Percentiles rank a stretch among this genome's conserved stretches.
Evolutionary conservation across 2,329 filamentous ascomycete species (phyloP).

Genomic region (Trichoderma citrinoviride): DNA sequence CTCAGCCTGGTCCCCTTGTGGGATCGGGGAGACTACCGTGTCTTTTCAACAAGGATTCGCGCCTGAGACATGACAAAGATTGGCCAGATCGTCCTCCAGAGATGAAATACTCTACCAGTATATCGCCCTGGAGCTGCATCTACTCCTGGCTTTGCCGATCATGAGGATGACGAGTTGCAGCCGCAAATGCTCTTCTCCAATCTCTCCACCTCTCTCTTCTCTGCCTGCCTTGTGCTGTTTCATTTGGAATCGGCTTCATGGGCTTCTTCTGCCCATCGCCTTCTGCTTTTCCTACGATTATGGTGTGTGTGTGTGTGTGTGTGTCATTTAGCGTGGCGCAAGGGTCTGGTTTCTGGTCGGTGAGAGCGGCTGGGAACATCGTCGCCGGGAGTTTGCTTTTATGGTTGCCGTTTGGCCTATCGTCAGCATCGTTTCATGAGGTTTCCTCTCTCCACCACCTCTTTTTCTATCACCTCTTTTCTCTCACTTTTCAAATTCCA

Average conservation of each 20-base stretch:
- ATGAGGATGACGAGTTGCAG: background rate
- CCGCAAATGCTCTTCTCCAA: background rate
- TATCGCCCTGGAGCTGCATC: background rate
- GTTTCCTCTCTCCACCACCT: background rate
- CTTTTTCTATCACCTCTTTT: background rate
- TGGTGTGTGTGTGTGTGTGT: background rate
- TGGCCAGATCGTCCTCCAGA: background rate
- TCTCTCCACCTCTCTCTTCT: background rate
- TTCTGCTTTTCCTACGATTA: background rate
- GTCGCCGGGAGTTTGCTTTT: constrained; percentile 24
- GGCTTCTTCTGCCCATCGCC: background rate
- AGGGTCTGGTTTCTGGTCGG: constrained; percentile 36
- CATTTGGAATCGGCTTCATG: background rate
- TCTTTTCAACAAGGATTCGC: constrained; percentile 18
- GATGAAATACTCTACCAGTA: background rate
- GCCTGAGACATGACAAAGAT: background rate
- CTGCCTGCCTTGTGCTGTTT: constrained; percentile 18
- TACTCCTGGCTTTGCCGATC: background rate
- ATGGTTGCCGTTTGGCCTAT: background rate
- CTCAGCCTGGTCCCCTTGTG: background rate
- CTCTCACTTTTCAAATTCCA: background rate
- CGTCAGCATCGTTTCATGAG: background rate
- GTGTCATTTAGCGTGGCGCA: constrained; percentile 30
- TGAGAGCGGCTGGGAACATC: constrained; percentile 39
- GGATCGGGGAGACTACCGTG: background rate